Conservation (phyloP, 1,284 basidiomycete genomes). For the Athelia sp. region DNA sequence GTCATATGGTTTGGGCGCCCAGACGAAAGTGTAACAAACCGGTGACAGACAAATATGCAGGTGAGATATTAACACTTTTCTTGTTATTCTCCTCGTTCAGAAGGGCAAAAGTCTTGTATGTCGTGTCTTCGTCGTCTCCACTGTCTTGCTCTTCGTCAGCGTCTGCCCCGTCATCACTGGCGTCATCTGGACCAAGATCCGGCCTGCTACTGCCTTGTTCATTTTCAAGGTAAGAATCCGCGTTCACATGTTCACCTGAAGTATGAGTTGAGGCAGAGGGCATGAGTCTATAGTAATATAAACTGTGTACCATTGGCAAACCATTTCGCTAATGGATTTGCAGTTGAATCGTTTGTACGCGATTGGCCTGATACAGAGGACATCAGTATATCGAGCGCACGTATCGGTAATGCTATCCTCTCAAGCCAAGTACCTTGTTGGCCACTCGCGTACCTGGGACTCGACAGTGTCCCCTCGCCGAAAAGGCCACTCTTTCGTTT, state of each 20-base stretch:
- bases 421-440: no score
- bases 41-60: slow-evolving; percentile 18
- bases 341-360: no score
- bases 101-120: slow-evolving; percentile 21
- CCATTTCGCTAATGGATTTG: slow-evolving; percentile 23
- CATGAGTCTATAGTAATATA: no score
- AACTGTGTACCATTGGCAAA: no score
- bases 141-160: slow-evolving; percentile 24
- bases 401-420: no score
- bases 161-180: slow-evolving; percentile 27
- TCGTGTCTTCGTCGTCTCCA: slow-evolving; percentile 14
- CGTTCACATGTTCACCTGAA: slow-evolving; percentile 31
- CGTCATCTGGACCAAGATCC: slow-evolving; percentile 18
- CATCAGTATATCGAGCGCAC: no score
- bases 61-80: slow-evolving; percentile 11
- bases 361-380: no score
- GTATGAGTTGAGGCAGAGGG: no score
- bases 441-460: neutral
- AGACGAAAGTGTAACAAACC: slow-evolving; percentile 9
- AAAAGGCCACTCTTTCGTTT: slow-evolving; percentile 9
- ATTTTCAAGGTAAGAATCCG: slow-evolving; percentile 44
- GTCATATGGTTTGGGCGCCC: neutral
- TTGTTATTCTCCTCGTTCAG: slow-evolving; percentile 9
- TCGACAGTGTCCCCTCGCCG: neutral
- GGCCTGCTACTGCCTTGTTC: slow-evolving; percentile 30